Conservation (phyloP, 1,284 basidiomycete species). For the Porodaedalea pini region DNA sequence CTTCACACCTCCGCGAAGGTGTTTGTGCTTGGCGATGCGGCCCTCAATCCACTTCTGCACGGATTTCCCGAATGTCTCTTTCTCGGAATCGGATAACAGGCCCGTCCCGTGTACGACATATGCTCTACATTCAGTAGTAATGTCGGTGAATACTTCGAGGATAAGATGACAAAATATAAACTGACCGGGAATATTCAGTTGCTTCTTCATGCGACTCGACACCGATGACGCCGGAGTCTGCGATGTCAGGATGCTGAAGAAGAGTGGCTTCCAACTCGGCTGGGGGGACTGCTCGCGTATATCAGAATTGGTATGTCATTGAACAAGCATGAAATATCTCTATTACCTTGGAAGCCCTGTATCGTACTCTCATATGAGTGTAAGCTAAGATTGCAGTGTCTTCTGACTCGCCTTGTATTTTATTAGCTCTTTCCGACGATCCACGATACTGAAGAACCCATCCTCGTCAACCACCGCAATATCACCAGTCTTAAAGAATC, state of each 20-base stretch:
- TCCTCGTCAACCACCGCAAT: constrained; percentile 59
- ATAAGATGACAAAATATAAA: too few relatives aligned
- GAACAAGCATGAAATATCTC: not conserved
- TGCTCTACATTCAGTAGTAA: constrained; percentile 45
- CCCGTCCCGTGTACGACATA: constrained; percentile 60
- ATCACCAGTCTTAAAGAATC: constrained; percentile 87
- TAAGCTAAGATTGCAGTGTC: not conserved
- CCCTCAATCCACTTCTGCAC: constrained; percentile 60
- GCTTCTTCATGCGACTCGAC: constrained; percentile 57
- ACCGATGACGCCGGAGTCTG: constrained; percentile 73
- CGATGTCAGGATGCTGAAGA: constrained; percentile 66
- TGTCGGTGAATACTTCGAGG: too few relatives aligned
- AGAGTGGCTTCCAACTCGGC: constrained; percentile 79
- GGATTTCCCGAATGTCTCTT: constrained; percentile 41
- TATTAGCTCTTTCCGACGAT: constrained; percentile 77
- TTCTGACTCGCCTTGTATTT: constrained; percentile 71
- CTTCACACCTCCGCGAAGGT: constrained; percentile 60
- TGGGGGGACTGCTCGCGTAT: constrained; percentile 57
- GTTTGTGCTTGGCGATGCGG: constrained; percentile 65
- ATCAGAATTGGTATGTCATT: not conserved
- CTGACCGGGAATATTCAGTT: constrained; percentile 73
- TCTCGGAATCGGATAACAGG: constrained; percentile 35
- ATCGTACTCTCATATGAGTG: not conserved
- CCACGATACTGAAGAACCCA: constrained; percentile 65
- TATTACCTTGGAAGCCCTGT: constrained; percentile 60